Conservation (phyloP, 1,284 basidiomycete species). For the Albatrellus sp. region DNA sequence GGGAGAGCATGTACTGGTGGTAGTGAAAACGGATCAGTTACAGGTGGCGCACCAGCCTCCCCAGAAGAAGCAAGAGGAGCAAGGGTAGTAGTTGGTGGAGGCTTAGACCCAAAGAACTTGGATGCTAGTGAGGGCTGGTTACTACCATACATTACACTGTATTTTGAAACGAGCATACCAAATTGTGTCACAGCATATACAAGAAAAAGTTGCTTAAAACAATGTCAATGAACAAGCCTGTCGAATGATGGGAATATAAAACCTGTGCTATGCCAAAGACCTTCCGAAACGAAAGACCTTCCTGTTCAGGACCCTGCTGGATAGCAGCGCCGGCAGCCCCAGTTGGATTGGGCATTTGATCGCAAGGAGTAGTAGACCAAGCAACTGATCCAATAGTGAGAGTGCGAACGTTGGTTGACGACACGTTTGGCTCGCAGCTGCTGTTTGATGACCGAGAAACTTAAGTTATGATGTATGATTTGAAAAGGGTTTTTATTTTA, state of each 20-base stretch:
- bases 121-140: constrained; percentile 21
- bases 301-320: constrained; percentile 9
- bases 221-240: constrained; percentile 1
- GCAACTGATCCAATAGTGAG: constrained; percentile 13
- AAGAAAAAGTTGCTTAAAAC: constrained; percentile 50
- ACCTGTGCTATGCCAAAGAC: constrained; percentile 38
- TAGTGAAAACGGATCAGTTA: constrained; percentile 28
- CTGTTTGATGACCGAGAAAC: no score
- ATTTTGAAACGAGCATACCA: constrained; percentile 26
- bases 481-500: no score
- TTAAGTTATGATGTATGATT: no score
- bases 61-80: constrained; percentile 14
- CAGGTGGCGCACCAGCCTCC: constrained; percentile 17
- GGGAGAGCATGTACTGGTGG: constrained; percentile 40
- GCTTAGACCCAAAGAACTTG: constrained; percentile 29
- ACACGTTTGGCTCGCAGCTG: no score
- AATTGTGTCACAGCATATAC: constrained; percentile 51
- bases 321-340: constrained; percentile 7
- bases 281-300: constrained; percentile 18
- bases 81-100: constrained; percentile 17
- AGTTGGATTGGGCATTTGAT: no score
- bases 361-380: constrained; percentile 7
- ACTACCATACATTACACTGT: background rate
- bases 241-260: constrained; percentile 8
- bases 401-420: background rate